These are phyloP conservation scores for Avena insularis DNA, from an alignment of 176 grass and related monocot species.

Conservation along the genomic window DNA sequence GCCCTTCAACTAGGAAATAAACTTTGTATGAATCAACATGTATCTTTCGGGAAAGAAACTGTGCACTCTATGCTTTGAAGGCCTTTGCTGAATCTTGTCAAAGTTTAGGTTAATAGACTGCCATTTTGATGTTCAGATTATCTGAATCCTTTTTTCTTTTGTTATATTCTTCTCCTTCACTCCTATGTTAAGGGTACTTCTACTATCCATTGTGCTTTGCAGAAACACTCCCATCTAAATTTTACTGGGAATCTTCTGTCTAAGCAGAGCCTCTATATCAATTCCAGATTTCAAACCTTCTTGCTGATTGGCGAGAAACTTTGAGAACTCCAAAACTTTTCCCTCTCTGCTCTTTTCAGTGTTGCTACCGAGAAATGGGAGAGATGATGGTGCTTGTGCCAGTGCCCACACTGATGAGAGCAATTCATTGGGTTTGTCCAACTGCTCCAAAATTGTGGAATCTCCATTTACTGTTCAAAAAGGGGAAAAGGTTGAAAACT, in stretches of 20 bases:
- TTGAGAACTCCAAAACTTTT: slow-evolving; percentile 64
- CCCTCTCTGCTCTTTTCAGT: slow-evolving; percentile 36
- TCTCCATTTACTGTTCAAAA: slow-evolving; percentile 57
- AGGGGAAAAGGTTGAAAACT: slow-evolving; percentile 13
- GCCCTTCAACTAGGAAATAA: slow-evolving; percentile 2
- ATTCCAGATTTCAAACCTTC: slow-evolving; percentile 37
- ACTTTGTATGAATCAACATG: background rate
- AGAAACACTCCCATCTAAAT: slow-evolving; percentile 48
- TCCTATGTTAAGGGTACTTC: background rate
- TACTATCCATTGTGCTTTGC: background rate
- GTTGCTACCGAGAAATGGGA: slow-evolving; percentile 32
- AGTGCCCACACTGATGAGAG: slow-evolving; percentile 82
- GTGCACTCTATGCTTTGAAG: slow-evolving; percentile 8
- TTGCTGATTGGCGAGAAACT: slow-evolving; percentile 74
- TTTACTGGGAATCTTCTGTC: slow-evolving; percentile 66
- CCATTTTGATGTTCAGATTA: background rate
- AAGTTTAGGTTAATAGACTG: slow-evolving; percentile 13
- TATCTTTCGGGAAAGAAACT: background rate
- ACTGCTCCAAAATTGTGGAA: slow-evolving; percentile 53
- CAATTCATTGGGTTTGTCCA: slow-evolving; percentile 77
- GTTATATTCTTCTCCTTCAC: background rate
- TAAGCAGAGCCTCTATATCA: slow-evolving; percentile 56
- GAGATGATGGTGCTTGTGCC: slow-evolving; percentile 59
- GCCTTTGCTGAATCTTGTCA: background rate
- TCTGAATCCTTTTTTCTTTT: background rate